Evolutionary conservation across 2,329 filamentous ascomycete species (phyloP).

Genomic region (Whalleya microplaca): DNA sequence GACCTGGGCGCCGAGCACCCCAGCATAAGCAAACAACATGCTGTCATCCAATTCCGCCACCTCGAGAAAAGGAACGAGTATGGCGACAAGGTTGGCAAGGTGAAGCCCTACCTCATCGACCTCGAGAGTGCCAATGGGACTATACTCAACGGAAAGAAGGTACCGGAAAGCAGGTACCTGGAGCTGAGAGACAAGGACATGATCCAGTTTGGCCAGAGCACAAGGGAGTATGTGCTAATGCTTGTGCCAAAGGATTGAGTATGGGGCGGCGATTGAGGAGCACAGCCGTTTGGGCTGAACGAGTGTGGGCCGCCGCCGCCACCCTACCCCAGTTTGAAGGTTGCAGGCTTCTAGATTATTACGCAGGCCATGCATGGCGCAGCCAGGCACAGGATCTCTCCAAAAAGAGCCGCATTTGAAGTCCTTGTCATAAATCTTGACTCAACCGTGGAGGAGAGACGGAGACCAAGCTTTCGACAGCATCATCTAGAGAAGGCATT

Average conservation of each 20-base stretch:
- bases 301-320: constrained; percentile 2
- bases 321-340: constrained; percentile 15
- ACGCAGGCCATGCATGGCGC: constrained; percentile 6
- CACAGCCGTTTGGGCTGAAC: constrained; percentile 2
- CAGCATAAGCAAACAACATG: constrained; percentile 93
- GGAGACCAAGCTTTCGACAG: constrained; percentile 1
- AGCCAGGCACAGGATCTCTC: constrained; percentile 4
- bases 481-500: constrained; percentile 3
- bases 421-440: constrained; percentile 3
- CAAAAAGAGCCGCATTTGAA: neutral
- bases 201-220: constrained; percentile 83
- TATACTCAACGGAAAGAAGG: constrained; percentile 72
- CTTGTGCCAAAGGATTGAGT: constrained; percentile 58
- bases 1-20: constrained; percentile 88
- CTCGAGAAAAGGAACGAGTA: constrained; percentile 83
- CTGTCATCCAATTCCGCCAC: constrained; percentile 90
- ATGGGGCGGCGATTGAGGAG: constrained; percentile 6
- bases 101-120: constrained; percentile 90
- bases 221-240: constrained; percentile 96
- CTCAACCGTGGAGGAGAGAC: neutral
- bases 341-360: constrained; percentile 1
- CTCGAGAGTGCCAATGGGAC: constrained; percentile 94
- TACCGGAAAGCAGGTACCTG: constrained; percentile 78
- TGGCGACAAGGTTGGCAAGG: constrained; percentile 78
- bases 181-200: constrained; percentile 90